Evolutionary conservation across 2,329 filamentous ascomycete genomes (phyloP), one percentile per base, ranked within the genome.

Genomic region (Arthroderma uncinatum): DNA sequence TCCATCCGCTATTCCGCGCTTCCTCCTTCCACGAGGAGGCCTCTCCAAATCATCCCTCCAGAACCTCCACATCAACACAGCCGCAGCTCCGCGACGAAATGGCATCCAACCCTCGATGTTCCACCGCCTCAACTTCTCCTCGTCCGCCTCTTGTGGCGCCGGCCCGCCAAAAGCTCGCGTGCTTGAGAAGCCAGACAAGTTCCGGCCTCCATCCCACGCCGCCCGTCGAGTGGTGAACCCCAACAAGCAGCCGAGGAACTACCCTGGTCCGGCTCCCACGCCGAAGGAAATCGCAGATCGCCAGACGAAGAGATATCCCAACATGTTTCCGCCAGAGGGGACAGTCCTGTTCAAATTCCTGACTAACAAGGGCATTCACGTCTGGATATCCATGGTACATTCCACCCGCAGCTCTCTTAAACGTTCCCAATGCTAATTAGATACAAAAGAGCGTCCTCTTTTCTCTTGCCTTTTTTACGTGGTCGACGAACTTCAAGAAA

Each of bases 151-250:
- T 19, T 55, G 57, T 19, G 21, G 39, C 21, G 59, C 53, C 37
- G 28, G 52, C 4, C 30, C 19, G 6, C 53, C 23, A 34, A 39
- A 54, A 28, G 14, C 21, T 48, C 57, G 84, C 60, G 80, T 89
- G 4, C 84, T 98, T 62, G 88, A 88, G 65, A 89, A 96, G 72
- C 92, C 92, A 23, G 81, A 87, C 66, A 87, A 85, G 70, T 97
- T 95, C 78, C 88, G 88, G 52, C 92, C 93, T 1, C 93, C 93
- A 0, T 97, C 92, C 0, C 93, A 97, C 71, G 85, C 87, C 10
- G 77, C 86, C 21, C 79, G 86, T 5, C 79, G 89, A 33, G 77
- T 80, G 4, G 78, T 80, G 56, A 78, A 79, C 62, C 72, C 73
- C 33, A 67, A 64, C 57, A 66, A 67, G 53, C 1, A 61, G 25